Evolutionary conservation across 2,329 filamentous ascomycete species (phyloP).

Genomic region (Cladosporium sp.): DNA sequence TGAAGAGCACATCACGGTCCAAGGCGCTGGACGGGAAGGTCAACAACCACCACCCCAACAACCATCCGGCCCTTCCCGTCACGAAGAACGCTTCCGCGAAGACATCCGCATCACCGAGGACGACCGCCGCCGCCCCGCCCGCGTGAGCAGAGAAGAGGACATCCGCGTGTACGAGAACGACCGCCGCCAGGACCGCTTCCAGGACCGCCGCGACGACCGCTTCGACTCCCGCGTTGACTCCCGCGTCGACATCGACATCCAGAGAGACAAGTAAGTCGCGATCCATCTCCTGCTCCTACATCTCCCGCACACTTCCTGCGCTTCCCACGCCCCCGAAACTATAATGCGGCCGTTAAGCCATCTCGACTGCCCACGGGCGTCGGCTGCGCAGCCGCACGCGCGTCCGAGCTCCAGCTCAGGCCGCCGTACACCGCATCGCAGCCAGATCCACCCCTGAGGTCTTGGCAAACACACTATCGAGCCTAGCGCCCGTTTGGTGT

Average conservation of each 20-base stretch:
- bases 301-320: background rate
- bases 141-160: slow-evolving; percentile 39
- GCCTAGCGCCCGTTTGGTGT: slow-evolving; percentile 24
- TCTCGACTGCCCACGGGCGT: background rate
- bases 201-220: slow-evolving; percentile 20
- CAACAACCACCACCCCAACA: slow-evolving; percentile 62
- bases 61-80: slow-evolving; percentile 55
- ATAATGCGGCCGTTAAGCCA: background rate
- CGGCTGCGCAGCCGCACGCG: background rate
- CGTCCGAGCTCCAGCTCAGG: slow-evolving; percentile 10
- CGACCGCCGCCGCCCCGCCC: slow-evolving; percentile 65
- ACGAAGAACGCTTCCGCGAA: slow-evolving; percentile 61
- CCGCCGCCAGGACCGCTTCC: slow-evolving; percentile 24
- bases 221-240: slow-evolving; percentile 26
- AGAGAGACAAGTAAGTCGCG: slow-evolving; percentile 46
- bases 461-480: slow-evolving; percentile 28
- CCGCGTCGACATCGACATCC: slow-evolving; percentile 44
- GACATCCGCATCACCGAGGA: slow-evolving; percentile 79
- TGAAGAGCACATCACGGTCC: slow-evolving; percentile 78
- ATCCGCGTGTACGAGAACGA: slow-evolving; percentile 31
- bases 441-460: slow-evolving; percentile 20
- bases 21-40: slow-evolving; percentile 96
- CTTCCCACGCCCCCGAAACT: slow-evolving; percentile 15
- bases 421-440: slow-evolving; percentile 7
- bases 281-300: slow-evolving; percentile 9